These are phyloP conservation scores for Melanogaster broomeanus DNA, from an alignment of 768 basidiomycete genomes.

Conservation along the genomic window DNA sequence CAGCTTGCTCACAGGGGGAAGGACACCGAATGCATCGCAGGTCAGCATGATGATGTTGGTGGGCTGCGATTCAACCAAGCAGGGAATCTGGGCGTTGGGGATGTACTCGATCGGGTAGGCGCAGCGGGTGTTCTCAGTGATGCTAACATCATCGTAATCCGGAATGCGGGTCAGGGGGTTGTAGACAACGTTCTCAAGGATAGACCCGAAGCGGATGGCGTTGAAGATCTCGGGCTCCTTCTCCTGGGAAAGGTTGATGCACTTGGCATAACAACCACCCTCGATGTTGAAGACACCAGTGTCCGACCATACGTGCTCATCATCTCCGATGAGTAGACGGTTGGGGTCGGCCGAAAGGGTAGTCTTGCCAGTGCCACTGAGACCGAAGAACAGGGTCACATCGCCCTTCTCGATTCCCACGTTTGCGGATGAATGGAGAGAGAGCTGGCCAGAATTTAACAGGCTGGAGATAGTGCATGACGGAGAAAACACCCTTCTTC, in stretches of 20 bases:
- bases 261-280: constrained; percentile 99
- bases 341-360: constrained; percentile 96
- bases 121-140: constrained; percentile 99
- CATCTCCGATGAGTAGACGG: constrained; percentile 94
- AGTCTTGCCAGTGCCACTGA: constrained; percentile 98
- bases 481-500: constrained; percentile 99
- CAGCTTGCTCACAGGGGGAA: constrained; percentile 93
- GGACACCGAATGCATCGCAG: constrained; percentile 97
- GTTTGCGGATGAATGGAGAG: constrained; percentile 97
- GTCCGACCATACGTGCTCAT: constrained; percentile 99
- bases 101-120: constrained; percentile 99
- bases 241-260: constrained; percentile 93
- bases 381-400: constrained; percentile 98
- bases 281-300: constrained; percentile 99
- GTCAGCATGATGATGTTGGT: constrained; percentile 96
- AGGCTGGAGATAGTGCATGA: constrained; percentile 99
- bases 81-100: constrained; percentile 93
- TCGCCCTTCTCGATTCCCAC: constrained; percentile 87
- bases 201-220: constrained; percentile 93
- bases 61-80: constrained; percentile 83
- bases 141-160: constrained; percentile 95
- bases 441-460: constrained; percentile 98
- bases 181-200: constrained; percentile 99
- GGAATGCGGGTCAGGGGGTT: constrained; percentile 77
- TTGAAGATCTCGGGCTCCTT: constrained; percentile 98